Conservation (phyloP, 2,329 filamentous ascomycete genomes). For the Pestalotiopsis sp. region DNA sequence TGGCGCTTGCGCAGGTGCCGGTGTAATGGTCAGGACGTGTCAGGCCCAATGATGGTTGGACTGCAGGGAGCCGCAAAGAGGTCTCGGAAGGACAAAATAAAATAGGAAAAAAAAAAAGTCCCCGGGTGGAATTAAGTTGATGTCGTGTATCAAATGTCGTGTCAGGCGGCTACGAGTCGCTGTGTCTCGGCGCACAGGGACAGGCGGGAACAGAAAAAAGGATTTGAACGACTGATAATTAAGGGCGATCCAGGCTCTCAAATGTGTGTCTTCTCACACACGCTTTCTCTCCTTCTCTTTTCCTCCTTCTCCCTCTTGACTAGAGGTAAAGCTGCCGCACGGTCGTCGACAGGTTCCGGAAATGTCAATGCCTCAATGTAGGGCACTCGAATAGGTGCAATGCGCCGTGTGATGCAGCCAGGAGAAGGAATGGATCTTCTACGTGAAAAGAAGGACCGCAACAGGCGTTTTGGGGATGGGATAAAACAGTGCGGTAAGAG, state of each 20-base stretch:
- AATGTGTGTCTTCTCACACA: neutral
- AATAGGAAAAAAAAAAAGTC: neutral
- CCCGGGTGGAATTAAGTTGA: constrained; percentile 1
- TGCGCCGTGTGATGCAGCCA: neutral
- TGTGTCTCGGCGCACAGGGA: neutral
- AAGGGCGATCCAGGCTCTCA: neutral
- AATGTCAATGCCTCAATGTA: neutral
- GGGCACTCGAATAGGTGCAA: neutral
- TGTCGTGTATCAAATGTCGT: constrained; percentile 9
- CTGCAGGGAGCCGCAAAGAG: neutral
- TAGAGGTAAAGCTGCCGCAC: neutral
- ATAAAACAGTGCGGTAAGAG: neutral
- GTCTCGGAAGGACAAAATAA: no score
- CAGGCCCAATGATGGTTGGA: neutral
- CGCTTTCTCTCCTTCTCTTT: no score
- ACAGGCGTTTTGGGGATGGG: neutral
- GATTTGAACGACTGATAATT: neutral
- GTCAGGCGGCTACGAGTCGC: neutral
- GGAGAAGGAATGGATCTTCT: neutral
- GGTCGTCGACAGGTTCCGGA: neutral
- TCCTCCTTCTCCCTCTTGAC: no score
- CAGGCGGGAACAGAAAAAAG: neutral
- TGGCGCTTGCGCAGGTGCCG: constrained; percentile 7
- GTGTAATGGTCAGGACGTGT: neutral
- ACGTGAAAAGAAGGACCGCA: neutral